Evolutionary conservation across 2,329 filamentous ascomycete genomes (phyloP).

Genomic region (Ceratocystis alfenasii): DNA sequence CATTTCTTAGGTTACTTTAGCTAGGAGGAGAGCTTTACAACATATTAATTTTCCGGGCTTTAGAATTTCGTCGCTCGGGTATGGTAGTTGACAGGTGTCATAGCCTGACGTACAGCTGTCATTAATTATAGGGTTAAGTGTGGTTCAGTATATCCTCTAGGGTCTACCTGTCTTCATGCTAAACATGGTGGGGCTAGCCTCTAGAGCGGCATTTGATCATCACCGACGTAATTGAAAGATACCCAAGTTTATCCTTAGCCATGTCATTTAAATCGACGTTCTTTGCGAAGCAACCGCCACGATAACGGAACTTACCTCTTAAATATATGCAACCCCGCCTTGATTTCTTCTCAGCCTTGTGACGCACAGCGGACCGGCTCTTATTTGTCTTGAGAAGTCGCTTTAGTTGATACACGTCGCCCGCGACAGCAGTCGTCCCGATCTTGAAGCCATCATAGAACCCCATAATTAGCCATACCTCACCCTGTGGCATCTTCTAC

Average conservation of each 20-base stretch:
- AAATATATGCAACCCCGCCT: not conserved
- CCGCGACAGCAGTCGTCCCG: not conserved
- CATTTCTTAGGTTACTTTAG: no score
- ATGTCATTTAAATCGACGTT: conserved; percentile 12
- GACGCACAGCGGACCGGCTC: not conserved
- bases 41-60: no score
- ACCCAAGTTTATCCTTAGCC: not conserved
- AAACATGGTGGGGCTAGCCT: conserved; percentile 1
- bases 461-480: no score
- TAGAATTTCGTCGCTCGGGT: no score
- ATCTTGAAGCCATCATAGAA: not conserved
- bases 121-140: not conserved
- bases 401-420: not conserved
- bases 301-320: not conserved
- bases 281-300: not conserved
- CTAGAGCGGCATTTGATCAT: conserved; percentile 9
- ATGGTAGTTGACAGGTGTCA: no score
- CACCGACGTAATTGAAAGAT: conserved; percentile 10
- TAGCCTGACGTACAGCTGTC: not conserved
- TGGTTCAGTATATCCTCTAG: not conserved
- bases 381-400: not conserved
- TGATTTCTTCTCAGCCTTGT: not conserved
- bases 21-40: no score
- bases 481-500: not conserved
- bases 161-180: not conserved